Evolutionary conservation across 2,329 filamentous ascomycete species (phyloP).

Genomic region (Neurospora sp.): DNA sequence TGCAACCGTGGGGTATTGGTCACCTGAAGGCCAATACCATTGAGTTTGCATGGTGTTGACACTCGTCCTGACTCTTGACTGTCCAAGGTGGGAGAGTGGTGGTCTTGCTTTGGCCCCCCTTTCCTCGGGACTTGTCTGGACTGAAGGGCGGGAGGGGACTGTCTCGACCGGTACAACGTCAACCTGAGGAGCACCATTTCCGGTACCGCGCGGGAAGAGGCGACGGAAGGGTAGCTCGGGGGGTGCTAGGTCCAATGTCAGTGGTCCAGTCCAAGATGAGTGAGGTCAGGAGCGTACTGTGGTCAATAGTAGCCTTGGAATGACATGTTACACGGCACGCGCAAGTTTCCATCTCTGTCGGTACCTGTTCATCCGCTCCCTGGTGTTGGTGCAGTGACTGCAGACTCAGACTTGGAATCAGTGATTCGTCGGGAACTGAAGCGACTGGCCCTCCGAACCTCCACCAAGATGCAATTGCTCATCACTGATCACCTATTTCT

Average conservation of each 20-base stretch:
- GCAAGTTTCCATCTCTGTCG: not conserved
- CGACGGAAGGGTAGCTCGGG: slow-evolving; percentile 6
- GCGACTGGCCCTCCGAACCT: not conserved
- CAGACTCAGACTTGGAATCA: not conserved
- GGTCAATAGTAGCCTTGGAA: not conserved
- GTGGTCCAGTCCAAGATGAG: not conserved
- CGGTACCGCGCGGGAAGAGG: slow-evolving; percentile 18
- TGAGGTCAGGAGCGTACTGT: not conserved
- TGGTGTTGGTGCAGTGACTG: not conserved
- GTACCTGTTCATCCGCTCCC: not conserved
- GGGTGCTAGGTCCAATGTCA: not conserved
- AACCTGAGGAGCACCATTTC: not conserved
- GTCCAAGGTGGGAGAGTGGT: not conserved
- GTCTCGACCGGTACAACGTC: not conserved
- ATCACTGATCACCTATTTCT: not conserved
- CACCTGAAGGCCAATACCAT: not conserved
- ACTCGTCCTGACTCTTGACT: not conserved
- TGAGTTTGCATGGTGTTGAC: not conserved
- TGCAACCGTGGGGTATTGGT: not conserved
- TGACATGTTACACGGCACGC: not conserved
- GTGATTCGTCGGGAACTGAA: not conserved
- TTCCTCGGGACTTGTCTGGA: not conserved
- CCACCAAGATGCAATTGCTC: not conserved
- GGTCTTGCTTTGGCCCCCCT: not conserved
- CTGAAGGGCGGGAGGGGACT: not conserved